Percentiles rank a stretch among this genome's conserved stretches.
Conservation (phyloP, 257 asterid genomes). For the Solanum bulbocastanum region DNA sequence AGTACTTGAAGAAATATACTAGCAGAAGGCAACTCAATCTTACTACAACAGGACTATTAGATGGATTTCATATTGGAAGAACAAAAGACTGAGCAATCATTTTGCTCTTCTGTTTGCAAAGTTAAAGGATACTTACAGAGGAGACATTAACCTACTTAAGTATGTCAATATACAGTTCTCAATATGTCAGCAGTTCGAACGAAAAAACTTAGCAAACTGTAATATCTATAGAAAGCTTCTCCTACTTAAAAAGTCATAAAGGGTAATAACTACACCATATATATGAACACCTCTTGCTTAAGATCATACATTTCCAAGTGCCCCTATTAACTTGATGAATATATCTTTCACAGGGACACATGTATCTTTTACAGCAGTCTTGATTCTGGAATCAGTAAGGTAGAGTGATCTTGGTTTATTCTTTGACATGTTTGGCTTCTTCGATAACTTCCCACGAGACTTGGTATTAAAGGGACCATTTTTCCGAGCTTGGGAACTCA, state of each 20-base stretch:
- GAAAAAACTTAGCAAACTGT: not conserved
- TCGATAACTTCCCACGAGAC: not conserved
- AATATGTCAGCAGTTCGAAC: not conserved
- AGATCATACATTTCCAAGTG: conserved; percentile 15
- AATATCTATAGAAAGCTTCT: not conserved
- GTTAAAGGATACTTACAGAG: not conserved
- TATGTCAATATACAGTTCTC: not conserved
- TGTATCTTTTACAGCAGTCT: conserved; percentile 2
- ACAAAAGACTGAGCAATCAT: not conserved
- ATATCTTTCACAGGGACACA: conserved; percentile 51
- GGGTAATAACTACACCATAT: not conserved
- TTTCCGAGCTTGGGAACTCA: not conserved
- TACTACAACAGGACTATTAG: not conserved
- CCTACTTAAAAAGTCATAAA: not conserved
- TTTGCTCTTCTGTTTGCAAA: not conserved
- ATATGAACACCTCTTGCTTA: not conserved
- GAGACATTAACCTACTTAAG: not conserved
- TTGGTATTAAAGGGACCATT: not conserved
- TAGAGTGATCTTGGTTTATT: not conserved
- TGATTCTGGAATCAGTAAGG: not conserved
- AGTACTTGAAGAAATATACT: not conserved
- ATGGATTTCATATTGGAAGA: not conserved
- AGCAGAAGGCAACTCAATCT: not conserved
- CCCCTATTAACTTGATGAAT: conserved; percentile 29
- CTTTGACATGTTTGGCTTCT: conserved; percentile 3